Conservation (phyloP, 2,329 filamentous ascomycete species). For the Berkeleyomyces rouxiae region DNA sequence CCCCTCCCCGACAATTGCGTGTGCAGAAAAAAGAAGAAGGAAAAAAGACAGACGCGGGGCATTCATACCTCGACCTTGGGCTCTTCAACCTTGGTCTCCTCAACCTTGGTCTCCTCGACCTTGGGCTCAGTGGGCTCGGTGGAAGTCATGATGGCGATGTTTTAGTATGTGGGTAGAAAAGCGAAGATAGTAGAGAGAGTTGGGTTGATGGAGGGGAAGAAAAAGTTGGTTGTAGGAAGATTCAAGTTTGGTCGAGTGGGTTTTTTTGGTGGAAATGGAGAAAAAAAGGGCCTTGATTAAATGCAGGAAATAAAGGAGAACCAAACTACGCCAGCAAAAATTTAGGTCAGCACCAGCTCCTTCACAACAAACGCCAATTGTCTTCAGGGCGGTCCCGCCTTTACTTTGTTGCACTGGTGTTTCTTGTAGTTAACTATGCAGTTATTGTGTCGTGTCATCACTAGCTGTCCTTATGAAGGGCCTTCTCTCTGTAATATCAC, state of each 20-base stretch:
- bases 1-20: background rate
- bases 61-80: slow-evolving; percentile 17
- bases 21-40: background rate
- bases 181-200: background rate
- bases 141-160: slow-evolving; percentile 28
- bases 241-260: background rate
- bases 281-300: slow-evolving; percentile 1
- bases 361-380: background rate
- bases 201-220: background rate
- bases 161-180: background rate
- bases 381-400: background rate
- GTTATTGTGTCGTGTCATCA: no score
- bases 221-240: background rate
- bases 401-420: background rate
- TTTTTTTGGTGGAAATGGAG: background rate
- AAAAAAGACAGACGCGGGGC: slow-evolving; percentile 15
- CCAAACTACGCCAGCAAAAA: background rate
- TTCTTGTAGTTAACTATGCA: no score
- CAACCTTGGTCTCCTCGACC: slow-evolving; percentile 30
- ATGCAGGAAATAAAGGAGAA: background rate
- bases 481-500: no score
- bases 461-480: no score
- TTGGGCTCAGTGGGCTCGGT: slow-evolving; percentile 37
- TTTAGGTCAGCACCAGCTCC: background rate
- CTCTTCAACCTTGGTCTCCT: slow-evolving; percentile 16